These are phyloP conservation scores for Pseudogymnoascus sp. DNA, from an alignment of 2,329 filamentous ascomycete genomes.

Conservation along the genomic window DNA sequence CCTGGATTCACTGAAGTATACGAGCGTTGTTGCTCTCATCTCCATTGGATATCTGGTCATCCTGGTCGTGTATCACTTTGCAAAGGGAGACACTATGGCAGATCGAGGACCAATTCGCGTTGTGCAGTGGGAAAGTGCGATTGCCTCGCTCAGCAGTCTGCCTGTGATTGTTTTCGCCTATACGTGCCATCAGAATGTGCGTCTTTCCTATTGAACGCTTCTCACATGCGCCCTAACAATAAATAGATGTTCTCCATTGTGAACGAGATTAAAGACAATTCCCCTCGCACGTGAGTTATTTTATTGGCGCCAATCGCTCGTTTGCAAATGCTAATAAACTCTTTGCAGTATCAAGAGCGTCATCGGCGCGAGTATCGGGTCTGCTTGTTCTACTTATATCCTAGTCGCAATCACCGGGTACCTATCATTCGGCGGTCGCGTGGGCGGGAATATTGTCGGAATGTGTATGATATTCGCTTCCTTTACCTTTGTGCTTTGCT, in stretches of 20 bases:
- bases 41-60: conserved; percentile 93
- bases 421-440: conserved; percentile 83
- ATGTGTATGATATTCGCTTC: conserved; percentile 57
- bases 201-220: conserved; percentile 22
- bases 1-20: conserved; percentile 94
- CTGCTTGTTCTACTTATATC: conserved; percentile 78
- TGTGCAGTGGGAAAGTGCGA: conserved; percentile 68
- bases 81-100: conserved; percentile 63
- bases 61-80: conserved; percentile 86
- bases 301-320: not conserved
- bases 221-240: conserved; percentile 23
- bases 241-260: conserved; percentile 93
- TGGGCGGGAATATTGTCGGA: conserved; percentile 85
- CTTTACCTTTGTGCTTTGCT: not conserved
- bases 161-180: conserved; percentile 99
- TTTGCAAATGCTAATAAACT: conserved; percentile 3
- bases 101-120: conserved; percentile 67
- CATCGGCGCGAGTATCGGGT: conserved; percentile 74
- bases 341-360: conserved; percentile 61
- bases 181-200: conserved; percentile 94
- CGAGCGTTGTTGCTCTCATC: conserved; percentile 79
- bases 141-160: conserved; percentile 73
- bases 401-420: conserved; percentile 93
- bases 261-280: conserved; percentile 85
- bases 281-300: conserved; percentile 42